phyloP scores from a whole-genome alignment of 805 yeast genomes.

The Yarrowia sp. region DNA sequence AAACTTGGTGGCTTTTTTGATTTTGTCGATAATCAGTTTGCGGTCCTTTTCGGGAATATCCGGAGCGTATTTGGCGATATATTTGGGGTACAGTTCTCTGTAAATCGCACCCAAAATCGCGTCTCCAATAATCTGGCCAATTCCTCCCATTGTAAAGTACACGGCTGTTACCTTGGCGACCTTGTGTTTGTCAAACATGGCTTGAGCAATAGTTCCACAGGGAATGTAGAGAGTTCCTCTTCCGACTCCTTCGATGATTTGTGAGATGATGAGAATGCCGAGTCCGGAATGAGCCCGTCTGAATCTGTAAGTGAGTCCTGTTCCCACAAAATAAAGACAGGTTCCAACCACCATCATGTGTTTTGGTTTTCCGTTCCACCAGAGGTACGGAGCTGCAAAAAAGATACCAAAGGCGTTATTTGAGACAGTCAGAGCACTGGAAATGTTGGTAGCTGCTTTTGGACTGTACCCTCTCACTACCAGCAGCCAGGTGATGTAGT shows the following conservation, averaged over 20 bases:
- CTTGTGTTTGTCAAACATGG: constrained; percentile 6
- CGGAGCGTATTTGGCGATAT: not conserved
- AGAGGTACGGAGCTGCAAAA: constrained; percentile 1
- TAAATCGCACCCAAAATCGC: constrained; percentile 1
- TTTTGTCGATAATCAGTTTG: not conserved
- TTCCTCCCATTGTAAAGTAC: not conserved
- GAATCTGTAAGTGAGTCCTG: not conserved
- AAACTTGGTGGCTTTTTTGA: constrained; percentile 15
- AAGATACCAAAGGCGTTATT: not conserved
- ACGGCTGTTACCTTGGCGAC: constrained; percentile 2
- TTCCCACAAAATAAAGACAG: not conserved
- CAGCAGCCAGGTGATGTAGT: constrained; percentile 11
- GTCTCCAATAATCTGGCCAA: constrained; percentile 8
- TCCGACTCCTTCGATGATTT: not conserved
- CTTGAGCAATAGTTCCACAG: constrained; percentile 8
- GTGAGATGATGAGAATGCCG: not conserved
- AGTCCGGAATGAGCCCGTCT: not conserved
- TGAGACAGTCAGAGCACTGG: not conserved
- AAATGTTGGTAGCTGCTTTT: not conserved
- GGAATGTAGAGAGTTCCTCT: constrained; percentile 8
- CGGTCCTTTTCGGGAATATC: not conserved
- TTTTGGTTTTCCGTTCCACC: constrained; percentile 1
- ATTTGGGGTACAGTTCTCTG: not conserved
- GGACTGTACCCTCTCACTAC: not conserved
- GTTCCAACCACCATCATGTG: not conserved